Evolutionary conservation across 2,329 filamentous ascomycete genomes (phyloP), one percentile per base, ranked within the genome.

Genomic region (Scorias spongiosa): DNA sequence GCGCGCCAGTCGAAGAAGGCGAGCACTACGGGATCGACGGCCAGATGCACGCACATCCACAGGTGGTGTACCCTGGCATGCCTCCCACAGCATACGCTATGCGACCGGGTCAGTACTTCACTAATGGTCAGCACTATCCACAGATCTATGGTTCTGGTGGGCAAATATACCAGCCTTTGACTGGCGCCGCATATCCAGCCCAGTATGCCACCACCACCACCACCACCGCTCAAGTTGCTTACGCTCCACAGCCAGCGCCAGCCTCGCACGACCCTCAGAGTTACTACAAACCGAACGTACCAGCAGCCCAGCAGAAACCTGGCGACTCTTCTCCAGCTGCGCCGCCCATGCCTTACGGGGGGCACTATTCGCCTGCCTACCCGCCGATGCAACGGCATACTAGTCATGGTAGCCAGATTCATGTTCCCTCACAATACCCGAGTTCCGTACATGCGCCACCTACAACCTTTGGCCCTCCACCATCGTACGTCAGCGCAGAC

Each of bases 1-100:
- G 60, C 8, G 58, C 59, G 8, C 60, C 60, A 10, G 57, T 63
- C 10, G 60, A 63, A 47, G 60, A 63, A 45, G 54, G 53, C 1
- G 60, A 63, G 44, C 58, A 61, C 42, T 62, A 59, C 44, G 58
- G 58, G 10, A 53, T 62, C 29, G 57, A 62, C 44, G 52, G 52
- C 12, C 50, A 57, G 42, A 57, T 56, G 46, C 55, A 62, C 42
- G 56, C 56, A n/a, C 58, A 61, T 43, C 58, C 60, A 9, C 53
- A 57, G 29, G 51, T 57, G 48, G 54, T 58, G 49, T 61, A 60
- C 46, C 47, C 49, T 18, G 46, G 49, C 11, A 57, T 61, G 53
- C 48, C 46, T 8, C 42, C 49, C 10, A 49, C 46, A 5, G 49
- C 46, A 5, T 61, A 62, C 40, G 52, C 49, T 29, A 54, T 60